Percentiles rank a stretch among this genome's conserved stretches.
phyloP scores from a whole-genome alignment of 805 yeast species.

The Metschnikowia reukaufii region DNA sequence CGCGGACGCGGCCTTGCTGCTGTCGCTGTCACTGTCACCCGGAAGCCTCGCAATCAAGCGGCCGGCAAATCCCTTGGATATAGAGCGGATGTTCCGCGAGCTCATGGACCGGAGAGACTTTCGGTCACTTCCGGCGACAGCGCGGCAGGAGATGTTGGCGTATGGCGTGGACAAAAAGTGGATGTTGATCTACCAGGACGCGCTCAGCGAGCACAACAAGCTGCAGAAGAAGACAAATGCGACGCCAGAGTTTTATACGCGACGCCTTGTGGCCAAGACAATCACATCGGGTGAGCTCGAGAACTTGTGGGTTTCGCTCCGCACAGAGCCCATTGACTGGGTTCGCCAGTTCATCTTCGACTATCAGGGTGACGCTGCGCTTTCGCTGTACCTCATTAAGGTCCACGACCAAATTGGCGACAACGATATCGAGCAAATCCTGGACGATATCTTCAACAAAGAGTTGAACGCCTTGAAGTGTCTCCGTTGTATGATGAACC shows the following conservation, averaged over 20 bases:
- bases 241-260: conserved; percentile 76
- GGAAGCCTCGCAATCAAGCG: conserved; percentile 47
- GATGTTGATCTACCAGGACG: conserved; percentile 88
- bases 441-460: conserved; percentile 57
- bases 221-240: conserved; percentile 31
- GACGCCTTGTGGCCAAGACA: conserved; percentile 65
- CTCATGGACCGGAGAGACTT: conserved; percentile 84
- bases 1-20: no score
- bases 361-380: conserved; percentile 77
- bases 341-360: conserved; percentile 67
- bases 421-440: conserved; percentile 32
- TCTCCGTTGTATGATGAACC: conserved; percentile 69
- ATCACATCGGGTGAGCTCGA: conserved; percentile 71
- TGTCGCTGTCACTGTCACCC: not conserved
- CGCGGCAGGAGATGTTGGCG: conserved; percentile 71
- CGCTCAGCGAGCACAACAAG: conserved; percentile 70
- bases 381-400: conserved; percentile 55
- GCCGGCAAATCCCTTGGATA: conserved; percentile 63
- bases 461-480: conserved; percentile 80
- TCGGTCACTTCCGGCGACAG: conserved; percentile 64
- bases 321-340: conserved; percentile 88
- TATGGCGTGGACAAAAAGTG: conserved; percentile 81
- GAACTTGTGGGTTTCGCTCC: conserved; percentile 83
- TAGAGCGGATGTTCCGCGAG: conserved; percentile 73
- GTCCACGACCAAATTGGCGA: conserved; percentile 49